Evolutionary conservation across 2,329 filamentous ascomycete species (phyloP).

Genomic region (Geoglossum cookeanum): DNA sequence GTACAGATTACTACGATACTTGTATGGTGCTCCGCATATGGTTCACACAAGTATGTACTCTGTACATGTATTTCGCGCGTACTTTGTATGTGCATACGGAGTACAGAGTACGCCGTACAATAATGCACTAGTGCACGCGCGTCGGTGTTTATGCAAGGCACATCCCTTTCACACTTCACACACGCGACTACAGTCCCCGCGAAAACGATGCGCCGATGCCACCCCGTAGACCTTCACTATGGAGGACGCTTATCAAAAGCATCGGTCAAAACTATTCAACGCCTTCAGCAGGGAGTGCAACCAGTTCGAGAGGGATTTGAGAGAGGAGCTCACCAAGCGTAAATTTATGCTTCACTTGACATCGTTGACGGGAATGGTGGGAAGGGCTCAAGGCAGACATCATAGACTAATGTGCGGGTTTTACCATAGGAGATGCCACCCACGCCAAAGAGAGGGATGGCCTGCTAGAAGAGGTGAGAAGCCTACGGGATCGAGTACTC

Average conservation of each 20-base stretch:
- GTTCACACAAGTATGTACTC: no score
- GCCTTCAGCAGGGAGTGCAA: neutral
- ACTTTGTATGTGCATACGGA: no score
- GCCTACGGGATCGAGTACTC: neutral
- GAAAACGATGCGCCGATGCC: neutral
- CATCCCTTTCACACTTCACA: neutral
- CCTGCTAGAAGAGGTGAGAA: constrained; percentile 4
- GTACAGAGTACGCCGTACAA: no score
- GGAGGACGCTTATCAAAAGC: constrained; percentile 5
- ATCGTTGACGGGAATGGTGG: neutral
- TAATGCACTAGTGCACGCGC: neutral
- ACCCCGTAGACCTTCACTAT: neutral
- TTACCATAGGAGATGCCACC: neutral
- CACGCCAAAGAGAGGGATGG: neutral
- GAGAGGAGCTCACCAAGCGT: constrained; percentile 1
- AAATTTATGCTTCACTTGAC: neutral
- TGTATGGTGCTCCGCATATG: no score
- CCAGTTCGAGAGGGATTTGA: constrained; percentile 1
- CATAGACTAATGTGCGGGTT: neutral
- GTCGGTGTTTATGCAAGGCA: neutral
- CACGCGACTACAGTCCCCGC: neutral
- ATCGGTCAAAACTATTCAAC: neutral
- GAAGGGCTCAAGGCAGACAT: neutral
- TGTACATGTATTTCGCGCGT: no score
- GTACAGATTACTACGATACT: no score